Percentiles rank a stretch among this genome's conserved stretches.
These are phyloP conservation scores for Paramecium primaurelia DNA, from an alignment of 73 alveolate species.

Conservation along the genomic window DNA sequence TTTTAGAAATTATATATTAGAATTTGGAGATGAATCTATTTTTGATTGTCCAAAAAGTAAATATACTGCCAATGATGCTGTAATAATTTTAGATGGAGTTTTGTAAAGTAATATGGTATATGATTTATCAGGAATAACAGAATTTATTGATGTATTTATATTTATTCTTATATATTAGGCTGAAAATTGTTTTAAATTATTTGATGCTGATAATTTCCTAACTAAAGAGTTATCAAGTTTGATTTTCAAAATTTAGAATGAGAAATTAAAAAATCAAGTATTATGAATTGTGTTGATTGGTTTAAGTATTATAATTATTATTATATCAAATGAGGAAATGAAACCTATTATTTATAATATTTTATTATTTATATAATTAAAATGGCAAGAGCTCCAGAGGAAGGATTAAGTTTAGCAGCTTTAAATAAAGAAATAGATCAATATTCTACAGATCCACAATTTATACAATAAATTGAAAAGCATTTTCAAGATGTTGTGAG, in stretches of 20 bases:
- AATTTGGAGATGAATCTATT: neutral
- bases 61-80: neutral
- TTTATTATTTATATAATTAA: neutral
- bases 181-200: neutral
- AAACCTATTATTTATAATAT: neutral
- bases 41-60: neutral
- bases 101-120: neutral
- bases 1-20: neutral
- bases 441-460: conserved; percentile 57
- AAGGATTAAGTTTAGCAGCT: conserved; percentile 53
- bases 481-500: conserved; percentile 54
- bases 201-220: neutral
- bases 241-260: neutral
- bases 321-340: neutral
- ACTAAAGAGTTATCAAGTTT: neutral
- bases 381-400: conserved; percentile 40
- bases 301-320: too few relatives aligned
- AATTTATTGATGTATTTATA: neutral
- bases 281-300: neutral
- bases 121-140: neutral
- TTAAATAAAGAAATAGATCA: conserved; percentile 54
- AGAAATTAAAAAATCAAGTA: neutral
- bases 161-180: neutral
- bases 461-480: conserved; percentile 46
- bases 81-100: neutral